Base-by-base conservation (phyloP, 768 basidiomycete genomes). In the Boletus edulis region DNA sequence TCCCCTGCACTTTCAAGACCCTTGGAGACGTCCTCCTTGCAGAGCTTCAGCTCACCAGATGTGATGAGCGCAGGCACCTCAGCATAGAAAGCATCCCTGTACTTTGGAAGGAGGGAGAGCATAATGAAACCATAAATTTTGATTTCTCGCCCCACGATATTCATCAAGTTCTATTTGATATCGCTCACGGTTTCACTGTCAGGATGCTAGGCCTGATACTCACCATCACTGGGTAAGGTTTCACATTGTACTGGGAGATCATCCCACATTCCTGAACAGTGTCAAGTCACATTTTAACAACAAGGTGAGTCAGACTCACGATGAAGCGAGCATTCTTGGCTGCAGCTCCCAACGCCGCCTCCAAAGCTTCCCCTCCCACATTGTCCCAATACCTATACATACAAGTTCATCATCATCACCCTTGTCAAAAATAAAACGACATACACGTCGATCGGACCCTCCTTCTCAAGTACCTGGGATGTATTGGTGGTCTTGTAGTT, bases 401-500 rank as follows among this genome's bases (percentile, higher is more conserved):
- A 1, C 17, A 22, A 32, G 22, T 53, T 18, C 29, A 2, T 35
- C 46, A 8, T 9, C 27, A 24, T 24, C 24, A 24, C 13, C 10
- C 17, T 45, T 18, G 10, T 14, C 20, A 40, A 31, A 31, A 43
- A 8, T 2, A 37, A 32, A 24, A 20, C 17, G 27, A 59, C 57
- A 55, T 68, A 82, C 72, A 84, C 70, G 59, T 84, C 73, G 49
- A 85, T 75, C 0, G 79, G 80, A 8, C 86, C 85, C 61, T 88
- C 77, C 53, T 76, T 75, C 54, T 67, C 58, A 27, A 91, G 72
- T 5, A 86, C 75, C 18, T 84, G 78, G 2, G 61, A 63, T 0
- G 80, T 82, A 42, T 75, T 72, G 3, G 73, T 73, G 0, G 78
- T 87, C 73, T 90, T 86, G 71, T 87, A 89, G 69, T 90, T 88